Evolutionary conservation across 148 eudicot genomes (phyloP).

Genomic region (Tetragonia tetragonoides): DNA sequence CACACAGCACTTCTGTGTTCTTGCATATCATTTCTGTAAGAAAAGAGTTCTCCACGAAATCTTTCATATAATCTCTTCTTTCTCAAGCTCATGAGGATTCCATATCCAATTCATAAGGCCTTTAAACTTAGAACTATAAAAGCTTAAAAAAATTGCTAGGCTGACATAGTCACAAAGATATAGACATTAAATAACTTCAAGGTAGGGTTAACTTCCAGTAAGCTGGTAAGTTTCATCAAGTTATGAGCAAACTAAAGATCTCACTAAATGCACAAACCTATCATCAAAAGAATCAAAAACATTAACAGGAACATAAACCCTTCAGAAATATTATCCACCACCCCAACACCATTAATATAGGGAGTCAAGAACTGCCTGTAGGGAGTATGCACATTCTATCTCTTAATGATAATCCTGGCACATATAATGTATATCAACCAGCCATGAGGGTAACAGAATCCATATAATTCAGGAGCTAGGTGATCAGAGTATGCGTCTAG

Average conservation of each 20-base stretch:
- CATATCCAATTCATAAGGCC: too few relatives aligned
- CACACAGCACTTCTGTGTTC: too few relatives aligned
- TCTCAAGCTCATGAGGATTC: too few relatives aligned
- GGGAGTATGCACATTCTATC: background rate
- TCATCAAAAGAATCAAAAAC: background rate
- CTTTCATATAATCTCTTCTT: too few relatives aligned
- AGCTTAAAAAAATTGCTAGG: slow-evolving; percentile 8
- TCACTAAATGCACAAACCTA: background rate
- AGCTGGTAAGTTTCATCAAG: background rate
- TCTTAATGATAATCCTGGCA: slow-evolving; percentile 14
- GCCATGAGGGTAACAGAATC: slow-evolving; percentile 10
- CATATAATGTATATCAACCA: slow-evolving; percentile 16
- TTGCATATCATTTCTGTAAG: too few relatives aligned
- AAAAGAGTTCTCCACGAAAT: too few relatives aligned
- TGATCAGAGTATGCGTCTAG: background rate
- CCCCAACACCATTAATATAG: background rate
- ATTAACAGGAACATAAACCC: background rate
- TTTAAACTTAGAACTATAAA: too few relatives aligned
- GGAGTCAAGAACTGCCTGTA: background rate
- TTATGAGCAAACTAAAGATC: background rate
- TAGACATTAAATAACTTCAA: too few relatives aligned
- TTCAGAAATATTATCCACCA: background rate
- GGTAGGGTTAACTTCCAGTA: background rate
- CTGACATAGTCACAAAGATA: background rate
- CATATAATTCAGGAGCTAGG: slow-evolving; percentile 5